Evolutionary conservation across 176 grass and related monocot genomes (phyloP).

Genomic region (Juncus inflexus): DNA sequence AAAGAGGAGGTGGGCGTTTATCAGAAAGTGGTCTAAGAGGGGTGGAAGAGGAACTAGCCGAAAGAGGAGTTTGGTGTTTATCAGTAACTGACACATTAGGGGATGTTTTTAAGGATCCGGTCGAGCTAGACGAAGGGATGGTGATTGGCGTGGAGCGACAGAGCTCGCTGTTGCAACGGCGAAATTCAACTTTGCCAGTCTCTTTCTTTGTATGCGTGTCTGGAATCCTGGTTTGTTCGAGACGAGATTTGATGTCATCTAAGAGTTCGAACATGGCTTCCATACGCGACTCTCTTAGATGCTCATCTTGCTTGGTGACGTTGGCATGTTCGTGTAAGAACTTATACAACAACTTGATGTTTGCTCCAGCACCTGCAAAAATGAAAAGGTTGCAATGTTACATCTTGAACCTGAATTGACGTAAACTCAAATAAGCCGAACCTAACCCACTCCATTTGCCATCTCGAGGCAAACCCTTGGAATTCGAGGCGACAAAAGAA

Average conservation of each 20-base stretch:
- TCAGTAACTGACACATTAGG: background rate
- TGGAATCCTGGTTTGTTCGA: conserved; percentile 17
- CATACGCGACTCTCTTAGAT: conserved; percentile 18
- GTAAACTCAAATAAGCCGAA: too few species aligned
- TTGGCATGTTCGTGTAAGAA: conserved; percentile 23
- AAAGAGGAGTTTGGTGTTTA: too few species aligned
- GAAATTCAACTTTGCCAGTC: background rate
- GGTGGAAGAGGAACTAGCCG: too few species aligned
- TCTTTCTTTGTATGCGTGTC: background rate
- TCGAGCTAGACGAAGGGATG: background rate
- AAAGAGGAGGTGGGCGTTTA: too few species aligned
- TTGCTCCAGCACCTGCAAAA: conserved; percentile 14
- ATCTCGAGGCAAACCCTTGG: too few species aligned
- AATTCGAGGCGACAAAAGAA: too few species aligned
- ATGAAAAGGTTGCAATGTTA: too few species aligned
- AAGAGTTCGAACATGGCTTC: conserved; percentile 21
- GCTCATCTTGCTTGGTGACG: conserved; percentile 15
- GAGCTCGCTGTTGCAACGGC: conserved; percentile 17
- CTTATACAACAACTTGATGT: conserved; percentile 26
- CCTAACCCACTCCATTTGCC: too few species aligned
- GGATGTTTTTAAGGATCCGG: background rate
- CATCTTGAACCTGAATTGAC: too few species aligned
- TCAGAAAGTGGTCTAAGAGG: too few species aligned
- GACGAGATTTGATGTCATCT: conserved; percentile 24
- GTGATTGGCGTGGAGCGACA: conserved; percentile 2